These are phyloP conservation scores for Bertia moriformis DNA, from an alignment of 2,329 filamentous ascomycete species.

Conservation along the genomic window DNA sequence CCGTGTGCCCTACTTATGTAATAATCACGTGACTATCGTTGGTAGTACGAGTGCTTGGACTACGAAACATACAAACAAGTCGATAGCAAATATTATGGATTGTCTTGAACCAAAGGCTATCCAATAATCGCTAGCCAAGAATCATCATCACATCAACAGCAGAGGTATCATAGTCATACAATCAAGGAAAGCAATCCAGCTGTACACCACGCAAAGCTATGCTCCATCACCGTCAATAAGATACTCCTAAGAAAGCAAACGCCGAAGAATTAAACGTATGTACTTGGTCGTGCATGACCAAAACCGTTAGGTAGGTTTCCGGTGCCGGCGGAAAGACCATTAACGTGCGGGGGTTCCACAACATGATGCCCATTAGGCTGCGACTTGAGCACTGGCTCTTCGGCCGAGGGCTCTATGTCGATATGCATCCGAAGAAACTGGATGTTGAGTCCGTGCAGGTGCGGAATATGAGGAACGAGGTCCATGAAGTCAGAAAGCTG, in stretches of 20 bases:
- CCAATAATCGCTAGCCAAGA: too few species aligned
- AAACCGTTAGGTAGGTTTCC: constrained; percentile 16
- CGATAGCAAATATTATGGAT: too few species aligned
- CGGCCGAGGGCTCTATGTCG: constrained; percentile 15
- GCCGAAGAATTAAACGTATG: constrained; percentile 19
- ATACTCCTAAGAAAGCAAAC: constrained; percentile 8
- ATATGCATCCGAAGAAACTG: constrained; percentile 22
- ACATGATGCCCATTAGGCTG: constrained; percentile 13
- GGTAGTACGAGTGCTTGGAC: too few species aligned
- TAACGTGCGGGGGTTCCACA: background rate
- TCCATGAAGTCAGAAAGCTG: constrained; percentile 32
- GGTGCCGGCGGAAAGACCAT: background rate
- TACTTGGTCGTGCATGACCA: constrained; percentile 18
- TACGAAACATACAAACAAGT: too few species aligned
- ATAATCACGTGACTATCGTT: too few species aligned
- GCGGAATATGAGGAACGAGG: constrained; percentile 27
- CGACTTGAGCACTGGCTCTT: constrained; percentile 5
- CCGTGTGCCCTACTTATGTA: too few species aligned
- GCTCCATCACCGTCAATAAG: constrained; percentile 8
- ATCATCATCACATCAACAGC: constrained; percentile 12
- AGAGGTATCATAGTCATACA: constrained; percentile 26
- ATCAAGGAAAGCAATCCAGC: constrained; percentile 6
- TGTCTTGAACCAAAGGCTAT: too few species aligned
- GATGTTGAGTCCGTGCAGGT: constrained; percentile 21
- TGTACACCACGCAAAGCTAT: constrained; percentile 8